Evolutionary conservation across 2,329 filamentous ascomycete genomes (phyloP), one percentile per base, ranked within the genome.

Genomic region (Aspergillus piperis): DNA sequence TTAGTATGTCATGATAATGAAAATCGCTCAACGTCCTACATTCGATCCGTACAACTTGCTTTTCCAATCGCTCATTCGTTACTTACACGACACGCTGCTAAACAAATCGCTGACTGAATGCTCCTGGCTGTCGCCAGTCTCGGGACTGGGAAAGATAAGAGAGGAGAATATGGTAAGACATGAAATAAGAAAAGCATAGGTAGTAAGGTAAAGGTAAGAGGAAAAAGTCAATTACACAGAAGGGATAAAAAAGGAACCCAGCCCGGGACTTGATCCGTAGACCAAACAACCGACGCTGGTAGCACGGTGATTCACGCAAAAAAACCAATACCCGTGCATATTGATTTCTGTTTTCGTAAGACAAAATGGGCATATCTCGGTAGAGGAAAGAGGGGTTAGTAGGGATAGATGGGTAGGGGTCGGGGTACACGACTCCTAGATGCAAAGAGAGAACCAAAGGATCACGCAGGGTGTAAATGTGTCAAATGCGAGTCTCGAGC

Each of bases 401-500:
- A 41, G 32, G n/a, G 25, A 55, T 41, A 44, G 36, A 52, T 25
- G 8, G 19, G 36, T 17, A 23, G 19, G 19, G 47, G 53, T 58
- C 44, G 36, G 19, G 19, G 11, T 39, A 27, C 32, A 36, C 21
- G 13, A 44, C 41, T 44, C 44, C 38, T 54, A n/a, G 52, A 54
- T 54, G 52, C 52, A 60, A 62, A 70, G 58, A 58, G 48, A 62
- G 49, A 49, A 62, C 58, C 64, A 59, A 56, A 47, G 62, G 58
- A 65, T 55, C 59, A 61, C 52, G 57, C 59, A 59, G 57, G 32
- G 50, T 60, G 38, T 39, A 60, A 32, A n/a, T 55, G 8, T n/a
- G 8, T 21, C 15, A 62, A 64, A 70, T 70, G 70, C 67, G 68
- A 66, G 62, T 62, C 66, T 65, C 27, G 68, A 54, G 60, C 56